Evolutionary conservation across 1,284 basidiomycete species (phyloP).

Genomic region (Boletus mariae): DNA sequence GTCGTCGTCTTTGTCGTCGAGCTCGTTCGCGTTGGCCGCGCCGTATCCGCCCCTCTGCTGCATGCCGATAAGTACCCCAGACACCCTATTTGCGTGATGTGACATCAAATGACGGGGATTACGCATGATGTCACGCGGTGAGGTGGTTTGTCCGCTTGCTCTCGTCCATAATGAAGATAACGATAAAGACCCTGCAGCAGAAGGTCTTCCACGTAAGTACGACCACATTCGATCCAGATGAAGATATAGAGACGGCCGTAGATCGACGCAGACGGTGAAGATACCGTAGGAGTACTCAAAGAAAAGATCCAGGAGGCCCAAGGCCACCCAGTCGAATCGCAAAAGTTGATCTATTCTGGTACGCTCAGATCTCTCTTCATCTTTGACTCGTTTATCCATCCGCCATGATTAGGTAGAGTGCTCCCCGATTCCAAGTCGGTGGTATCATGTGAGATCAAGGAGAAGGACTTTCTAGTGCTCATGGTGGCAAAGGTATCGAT

Average conservation of each 20-base stretch:
- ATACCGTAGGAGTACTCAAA: constrained; percentile 83
- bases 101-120: constrained; percentile 23
- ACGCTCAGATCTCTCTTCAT: constrained; percentile 16
- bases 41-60: constrained; percentile 18
- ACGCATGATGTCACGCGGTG: constrained; percentile 19
- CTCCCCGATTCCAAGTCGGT: constrained; percentile 87
- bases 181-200: constrained; percentile 90
- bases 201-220: constrained; percentile 70
- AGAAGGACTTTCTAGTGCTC: constrained; percentile 98
- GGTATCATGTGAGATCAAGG: constrained; percentile 89
- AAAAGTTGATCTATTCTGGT: constrained; percentile 98
- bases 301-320: constrained; percentile 78
- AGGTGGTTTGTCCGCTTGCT: constrained; percentile 8
- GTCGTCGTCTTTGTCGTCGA: constrained; percentile 5
- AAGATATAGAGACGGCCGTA: constrained; percentile 29
- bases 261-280: constrained; percentile 78
- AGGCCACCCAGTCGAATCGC: constrained; percentile 67
- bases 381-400: constrained; percentile 5
- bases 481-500: constrained; percentile 90
- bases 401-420: constrained; percentile 73
- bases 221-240: neutral
- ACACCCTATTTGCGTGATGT: constrained; percentile 20
- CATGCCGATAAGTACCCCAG: constrained; percentile 24
- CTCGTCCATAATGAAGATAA: constrained; percentile 76
- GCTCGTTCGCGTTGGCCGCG: constrained; percentile 9